A percentile compares a stretch with the other conserved stretches of the same genome.
Conservation (phyloP, 805 yeast species). For the Pichia scutulata region DNA sequence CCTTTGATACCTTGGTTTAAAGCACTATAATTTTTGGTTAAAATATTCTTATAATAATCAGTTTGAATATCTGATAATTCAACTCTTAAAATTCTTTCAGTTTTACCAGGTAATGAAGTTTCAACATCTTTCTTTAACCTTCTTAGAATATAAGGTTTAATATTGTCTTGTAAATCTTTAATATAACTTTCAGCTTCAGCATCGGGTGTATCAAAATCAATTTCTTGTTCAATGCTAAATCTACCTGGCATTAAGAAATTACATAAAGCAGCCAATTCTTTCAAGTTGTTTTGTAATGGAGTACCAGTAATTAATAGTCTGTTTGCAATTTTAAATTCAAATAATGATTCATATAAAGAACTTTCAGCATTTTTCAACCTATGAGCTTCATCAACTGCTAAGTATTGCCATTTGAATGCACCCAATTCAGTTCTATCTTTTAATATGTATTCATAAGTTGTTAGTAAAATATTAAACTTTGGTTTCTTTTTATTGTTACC, state of each 20-base stretch:
- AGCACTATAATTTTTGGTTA: slow-evolving; percentile 88
- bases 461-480: slow-evolving; percentile 83
- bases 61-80: slow-evolving; percentile 94
- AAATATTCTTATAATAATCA: slow-evolving; percentile 86
- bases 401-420: slow-evolving; percentile 82
- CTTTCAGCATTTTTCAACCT: slow-evolving; percentile 90
- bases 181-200: slow-evolving; percentile 84
- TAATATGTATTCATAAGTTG: slow-evolving; percentile 93
- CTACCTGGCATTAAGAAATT: slow-evolving; percentile 96
- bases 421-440: slow-evolving; percentile 83
- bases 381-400: slow-evolving; percentile 99
- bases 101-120: slow-evolving; percentile 90
- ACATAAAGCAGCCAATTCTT: slow-evolving; percentile 90
- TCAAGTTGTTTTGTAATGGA: slow-evolving; percentile 91
- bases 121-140: slow-evolving; percentile 96
- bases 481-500: slow-evolving; percentile 55
- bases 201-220: slow-evolving; percentile 87
- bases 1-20: slow-evolving; percentile 77
- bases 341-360: slow-evolving; percentile 82
- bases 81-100: slow-evolving; percentile 91
- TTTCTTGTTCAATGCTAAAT: slow-evolving; percentile 84
- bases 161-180: slow-evolving; percentile 70
- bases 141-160: slow-evolving; percentile 89
- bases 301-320: slow-evolving; percentile 94
- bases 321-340: slow-evolving; percentile 74